Conservation (phyloP, 2,329 filamentous ascomycete species). For the Penicillium sclerotigenum region DNA sequence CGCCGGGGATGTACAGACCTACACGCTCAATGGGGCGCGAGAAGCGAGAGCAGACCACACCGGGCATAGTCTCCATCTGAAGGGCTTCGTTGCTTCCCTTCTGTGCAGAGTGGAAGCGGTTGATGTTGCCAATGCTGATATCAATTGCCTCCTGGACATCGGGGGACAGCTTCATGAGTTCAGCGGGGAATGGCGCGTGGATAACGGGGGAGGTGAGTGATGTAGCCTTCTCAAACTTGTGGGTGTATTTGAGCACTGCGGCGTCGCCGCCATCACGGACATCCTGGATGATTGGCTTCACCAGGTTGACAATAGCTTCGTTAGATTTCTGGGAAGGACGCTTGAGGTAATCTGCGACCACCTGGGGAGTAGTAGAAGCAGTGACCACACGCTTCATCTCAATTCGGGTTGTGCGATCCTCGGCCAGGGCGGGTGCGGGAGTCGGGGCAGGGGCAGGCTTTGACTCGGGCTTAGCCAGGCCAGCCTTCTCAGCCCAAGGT, state of each 20-base stretch:
- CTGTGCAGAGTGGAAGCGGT: slow-evolving; percentile 89
- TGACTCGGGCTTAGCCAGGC: slow-evolving; percentile 48
- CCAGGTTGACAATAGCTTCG: slow-evolving; percentile 88
- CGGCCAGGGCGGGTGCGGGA: slow-evolving; percentile 49
- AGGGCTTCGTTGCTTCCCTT: slow-evolving; percentile 73
- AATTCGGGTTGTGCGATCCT: slow-evolving; percentile 59
- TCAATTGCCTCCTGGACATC: slow-evolving; percentile 94
- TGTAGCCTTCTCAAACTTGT: slow-evolving; percentile 96
- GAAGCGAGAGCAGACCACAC: slow-evolving; percentile 91
- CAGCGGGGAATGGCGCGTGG: slow-evolving; percentile 79
- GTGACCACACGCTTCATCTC: slow-evolving; percentile 78
- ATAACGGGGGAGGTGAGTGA: slow-evolving; percentile 85
- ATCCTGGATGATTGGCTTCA: slow-evolving; percentile 85
- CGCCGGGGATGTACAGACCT: slow-evolving; percentile 93
- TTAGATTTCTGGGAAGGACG: slow-evolving; percentile 91
- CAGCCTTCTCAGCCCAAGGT: slow-evolving; percentile 82
- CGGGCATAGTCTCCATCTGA: slow-evolving; percentile 94
- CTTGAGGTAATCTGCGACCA: slow-evolving; percentile 72
- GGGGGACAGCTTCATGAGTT: slow-evolving; percentile 77
- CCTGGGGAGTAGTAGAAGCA: slow-evolving; percentile 58
- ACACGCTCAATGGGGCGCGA: slow-evolving; percentile 88
- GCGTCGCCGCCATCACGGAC: slow-evolving; percentile 81
- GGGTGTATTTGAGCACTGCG: slow-evolving; percentile 86
- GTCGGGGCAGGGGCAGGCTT: slow-evolving; percentile 34
- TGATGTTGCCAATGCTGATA: slow-evolving; percentile 88